phyloP scores from a whole-genome alignment of 2,329 filamentous ascomycete species.

The Ophiostoma quercus region DNA sequence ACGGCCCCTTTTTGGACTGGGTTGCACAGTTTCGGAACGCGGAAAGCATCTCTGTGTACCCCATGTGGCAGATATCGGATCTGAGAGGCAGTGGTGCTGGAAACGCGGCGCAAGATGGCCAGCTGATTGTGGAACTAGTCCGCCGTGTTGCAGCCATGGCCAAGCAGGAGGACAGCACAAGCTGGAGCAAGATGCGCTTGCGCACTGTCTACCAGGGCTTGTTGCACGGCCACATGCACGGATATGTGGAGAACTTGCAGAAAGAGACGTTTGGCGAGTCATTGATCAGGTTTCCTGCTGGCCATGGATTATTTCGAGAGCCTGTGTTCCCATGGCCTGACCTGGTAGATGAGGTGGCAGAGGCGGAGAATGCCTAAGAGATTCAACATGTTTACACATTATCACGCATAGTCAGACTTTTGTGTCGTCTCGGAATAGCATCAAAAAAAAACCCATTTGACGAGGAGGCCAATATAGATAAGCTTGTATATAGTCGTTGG shows the following conservation, averaged over 20 bases:
- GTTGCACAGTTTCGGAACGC: constrained; percentile 20
- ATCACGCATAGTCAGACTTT: neutral
- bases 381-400: neutral
- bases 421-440: neutral
- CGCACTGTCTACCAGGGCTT: constrained; percentile 23
- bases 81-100: neutral
- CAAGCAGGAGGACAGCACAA: neutral
- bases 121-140: constrained; percentile 19
- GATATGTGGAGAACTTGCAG: neutral
- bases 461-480: neutral
- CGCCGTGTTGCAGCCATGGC: neutral
- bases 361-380: neutral
- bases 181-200: constrained; percentile 3
- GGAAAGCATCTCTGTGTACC: constrained; percentile 23
- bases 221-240: constrained; percentile 16
- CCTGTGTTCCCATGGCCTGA: constrained; percentile 15
- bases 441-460: neutral
- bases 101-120: constrained; percentile 4
- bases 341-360: neutral
- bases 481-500: neutral
- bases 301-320: neutral
- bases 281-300: neutral
- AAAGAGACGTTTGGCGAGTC: neutral
- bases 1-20: constrained; percentile 24
- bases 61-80: constrained; percentile 15